Evolutionary conservation across 805 yeast genomes (phyloP).

Genomic region (Millerozyma miso): DNA sequence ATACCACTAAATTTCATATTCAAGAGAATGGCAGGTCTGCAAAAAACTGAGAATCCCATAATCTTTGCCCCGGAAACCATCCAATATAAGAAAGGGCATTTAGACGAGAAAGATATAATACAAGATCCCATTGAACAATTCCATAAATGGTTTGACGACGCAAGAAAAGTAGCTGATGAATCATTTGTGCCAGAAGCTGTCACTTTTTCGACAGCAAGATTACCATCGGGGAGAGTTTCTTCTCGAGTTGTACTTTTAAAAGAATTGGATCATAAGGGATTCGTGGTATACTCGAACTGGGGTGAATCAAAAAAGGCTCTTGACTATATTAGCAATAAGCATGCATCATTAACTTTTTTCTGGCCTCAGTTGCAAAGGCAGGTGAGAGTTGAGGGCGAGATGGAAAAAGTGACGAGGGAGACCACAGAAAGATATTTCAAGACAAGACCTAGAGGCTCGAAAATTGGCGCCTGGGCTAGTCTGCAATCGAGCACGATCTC

Average conservation of each 20-base stretch:
- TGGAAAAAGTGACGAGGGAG: constrained; percentile 69
- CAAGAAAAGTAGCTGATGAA: constrained; percentile 46
- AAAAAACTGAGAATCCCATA: constrained; percentile 23
- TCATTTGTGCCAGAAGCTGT: constrained; percentile 67
- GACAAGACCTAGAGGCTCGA: constrained; percentile 88
- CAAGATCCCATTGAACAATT: constrained; percentile 73
- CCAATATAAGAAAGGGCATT: constrained; percentile 70
- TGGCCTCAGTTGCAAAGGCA: constrained; percentile 92
- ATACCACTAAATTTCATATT: neutral
- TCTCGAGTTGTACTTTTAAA: constrained; percentile 82
- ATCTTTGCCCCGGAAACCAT: constrained; percentile 82
- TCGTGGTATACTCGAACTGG: constrained; percentile 90
- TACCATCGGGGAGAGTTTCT: constrained; percentile 89
- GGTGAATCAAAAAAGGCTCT: constrained; percentile 74
- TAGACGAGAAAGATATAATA: constrained; percentile 51
- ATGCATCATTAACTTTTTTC: constrained; percentile 82
- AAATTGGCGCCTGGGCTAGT: constrained; percentile 95
- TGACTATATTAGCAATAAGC: constrained; percentile 68
- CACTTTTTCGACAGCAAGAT: constrained; percentile 82
- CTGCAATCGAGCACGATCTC: constrained; percentile 70
- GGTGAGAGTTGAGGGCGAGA: constrained; percentile 85
- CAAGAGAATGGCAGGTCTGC: constrained; percentile 5
- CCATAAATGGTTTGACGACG: constrained; percentile 80
- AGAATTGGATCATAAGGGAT: constrained; percentile 82
- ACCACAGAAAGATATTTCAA: constrained; percentile 74